A percentile compares a stretch with the other conserved stretches of the same genome.
Evolutionary conservation across 805 yeast genomes (phyloP).

Genomic region (Kluyveromyces aestuarii): DNA sequence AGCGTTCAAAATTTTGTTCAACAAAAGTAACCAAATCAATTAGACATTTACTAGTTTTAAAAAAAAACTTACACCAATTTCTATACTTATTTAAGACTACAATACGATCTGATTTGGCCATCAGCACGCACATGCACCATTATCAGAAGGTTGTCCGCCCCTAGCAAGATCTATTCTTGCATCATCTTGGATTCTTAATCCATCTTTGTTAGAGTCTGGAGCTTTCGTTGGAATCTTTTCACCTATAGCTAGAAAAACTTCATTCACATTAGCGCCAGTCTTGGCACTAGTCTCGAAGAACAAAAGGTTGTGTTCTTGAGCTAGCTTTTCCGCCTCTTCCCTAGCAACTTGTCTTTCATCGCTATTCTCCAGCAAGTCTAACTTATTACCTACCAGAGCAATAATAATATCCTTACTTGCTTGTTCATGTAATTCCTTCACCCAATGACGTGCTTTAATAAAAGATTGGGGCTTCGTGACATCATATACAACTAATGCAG

Average conservation of each 20-base stretch:
- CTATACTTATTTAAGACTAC: background rate
- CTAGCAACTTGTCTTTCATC: conserved; percentile 59
- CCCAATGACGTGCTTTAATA: conserved; percentile 97
- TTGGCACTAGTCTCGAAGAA: conserved; percentile 95
- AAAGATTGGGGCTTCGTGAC: conserved; percentile 91
- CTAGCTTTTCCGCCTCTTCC: conserved; percentile 80
- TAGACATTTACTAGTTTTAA: background rate
- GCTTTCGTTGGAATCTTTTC: conserved; percentile 57
- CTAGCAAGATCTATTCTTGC: conserved; percentile 29
- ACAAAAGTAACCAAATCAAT: background rate
- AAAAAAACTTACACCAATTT: background rate
- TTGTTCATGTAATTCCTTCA: conserved; percentile 88
- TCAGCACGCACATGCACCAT: conserved; percentile 28
- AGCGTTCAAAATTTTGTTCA: background rate
- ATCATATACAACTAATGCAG: conserved; percentile 93
- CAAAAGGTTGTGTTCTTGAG: conserved; percentile 82
- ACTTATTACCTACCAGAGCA: conserved; percentile 90
- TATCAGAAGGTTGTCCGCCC: conserved; percentile 23
- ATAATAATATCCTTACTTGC: conserved; percentile 87
- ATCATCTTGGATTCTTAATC: conserved; percentile 18
- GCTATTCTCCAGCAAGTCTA: conserved; percentile 57
- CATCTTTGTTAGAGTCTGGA: conserved; percentile 11
- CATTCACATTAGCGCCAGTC: conserved; percentile 79
- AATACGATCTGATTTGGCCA: background rate
- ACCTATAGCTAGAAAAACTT: conserved; percentile 86